Conservation (phyloP, 2,329 filamentous ascomycete species). For the Didymella segeticola region DNA sequence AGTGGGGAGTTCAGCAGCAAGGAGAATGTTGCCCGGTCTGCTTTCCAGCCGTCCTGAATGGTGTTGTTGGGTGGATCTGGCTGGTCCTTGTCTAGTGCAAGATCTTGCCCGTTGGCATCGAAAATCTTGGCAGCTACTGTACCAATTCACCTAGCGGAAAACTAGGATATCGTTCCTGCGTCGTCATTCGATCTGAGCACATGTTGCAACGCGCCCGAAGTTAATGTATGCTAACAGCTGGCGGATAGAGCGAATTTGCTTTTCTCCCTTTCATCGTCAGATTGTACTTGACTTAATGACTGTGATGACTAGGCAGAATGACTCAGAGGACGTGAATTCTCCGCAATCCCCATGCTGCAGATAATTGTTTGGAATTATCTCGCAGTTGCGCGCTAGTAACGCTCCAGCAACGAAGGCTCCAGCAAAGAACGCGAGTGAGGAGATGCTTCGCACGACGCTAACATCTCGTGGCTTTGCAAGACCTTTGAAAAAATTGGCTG, state of each 20-base stretch:
- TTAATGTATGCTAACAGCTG: background rate
- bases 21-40: conserved; percentile 9
- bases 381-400: background rate
- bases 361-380: background rate
- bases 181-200: background rate
- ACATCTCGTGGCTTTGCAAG: background rate
- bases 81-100: conserved; percentile 8
- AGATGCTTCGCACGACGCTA: conserved; percentile 11
- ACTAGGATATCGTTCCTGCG: background rate
- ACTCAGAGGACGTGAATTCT: background rate
- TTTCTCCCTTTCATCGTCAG: background rate
- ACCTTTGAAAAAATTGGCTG: background rate
- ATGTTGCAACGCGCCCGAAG: background rate
- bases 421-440: conserved; percentile 1
- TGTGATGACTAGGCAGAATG: background rate
- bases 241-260: background rate
- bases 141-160: no score
- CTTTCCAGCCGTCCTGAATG: conserved; percentile 14
- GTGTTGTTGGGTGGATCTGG: conserved; percentile 4
- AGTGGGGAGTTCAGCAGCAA: conserved; percentile 12
- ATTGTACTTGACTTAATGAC: background rate
- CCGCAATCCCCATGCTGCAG: background rate
- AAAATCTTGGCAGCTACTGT: conserved; percentile 2
- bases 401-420: conserved; percentile 10
- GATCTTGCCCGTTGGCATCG: conserved; percentile 2